Evolutionary conservation across 164 flowering plant genomes (phyloP), one percentile per base, ranked within the genome.

Genomic region (Kingdonia uniflora): DNA sequence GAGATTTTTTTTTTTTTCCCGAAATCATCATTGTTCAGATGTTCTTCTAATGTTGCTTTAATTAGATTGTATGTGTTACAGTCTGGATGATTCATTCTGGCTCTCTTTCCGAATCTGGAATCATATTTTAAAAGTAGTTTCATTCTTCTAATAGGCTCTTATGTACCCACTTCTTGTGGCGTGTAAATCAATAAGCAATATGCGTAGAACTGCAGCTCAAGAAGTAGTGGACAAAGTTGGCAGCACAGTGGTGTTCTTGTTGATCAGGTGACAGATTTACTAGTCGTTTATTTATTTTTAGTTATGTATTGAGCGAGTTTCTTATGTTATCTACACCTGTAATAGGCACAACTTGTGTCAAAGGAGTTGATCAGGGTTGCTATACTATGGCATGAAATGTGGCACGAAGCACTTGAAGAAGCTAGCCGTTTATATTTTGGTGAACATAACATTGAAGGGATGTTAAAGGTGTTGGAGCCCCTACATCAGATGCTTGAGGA

Each of bases 81-180:
- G n/a, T n/a, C n/a, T n/a, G n/a, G n/a, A n/a, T n/a, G n/a, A n/a
- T n/a, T n/a, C n/a, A n/a, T n/a, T n/a, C n/a, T n/a, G n/a, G n/a
- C n/a, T n/a, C n/a, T n/a, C n/a, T 29, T 29, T 29, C 8, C 35
- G 4, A 29, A 3, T 29, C 35, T 8, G 4, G 35, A 29, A 3
- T 29, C 35, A 3, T 29, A 29, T 29, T 29, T 29, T 3, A 8
- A 29, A 29, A 3, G 35, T 29, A 29, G 35, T 17, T 51, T 21
- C 8, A 17, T 47, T n/a, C 56, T 24, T 41, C 45, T 60, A 23
- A 11, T 85, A 94, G 99, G 99, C 99, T 63, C 94, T 94, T 52
- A 89, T 94, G 94, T 94, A 89, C 62, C 99, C 99, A 41, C 96
- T 94, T 56, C 92, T 94, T 43, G 99, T 94, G 58, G 99, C 99